Evolutionary conservation across 1,284 basidiomycete species (phyloP).

Genomic region (Rugosomyces carneus): DNA sequence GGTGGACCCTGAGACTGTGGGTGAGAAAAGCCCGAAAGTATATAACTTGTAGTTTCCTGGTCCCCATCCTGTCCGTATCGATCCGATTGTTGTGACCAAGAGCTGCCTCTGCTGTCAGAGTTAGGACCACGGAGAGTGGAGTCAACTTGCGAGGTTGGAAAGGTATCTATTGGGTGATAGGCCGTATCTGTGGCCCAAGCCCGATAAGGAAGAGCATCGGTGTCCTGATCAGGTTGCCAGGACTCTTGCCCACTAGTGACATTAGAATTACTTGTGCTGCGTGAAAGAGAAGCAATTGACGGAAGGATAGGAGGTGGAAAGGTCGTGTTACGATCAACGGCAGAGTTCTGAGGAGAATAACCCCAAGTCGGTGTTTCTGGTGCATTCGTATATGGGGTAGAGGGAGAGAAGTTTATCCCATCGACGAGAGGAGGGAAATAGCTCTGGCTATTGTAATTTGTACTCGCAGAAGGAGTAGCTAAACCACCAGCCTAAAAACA

Average conservation of each 20-base stretch:
- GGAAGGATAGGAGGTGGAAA: conserved; percentile 46
- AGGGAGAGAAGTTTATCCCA: conserved; percentile 23
- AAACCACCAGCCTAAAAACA: conserved; percentile 22
- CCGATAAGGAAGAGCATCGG: conserved; percentile 27
- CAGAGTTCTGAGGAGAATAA: conserved; percentile 38
- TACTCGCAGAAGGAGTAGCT: conserved; percentile 31
- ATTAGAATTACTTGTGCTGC: conserved; percentile 21
- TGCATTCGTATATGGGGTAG: conserved; percentile 31
- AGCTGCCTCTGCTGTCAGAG: conserved; percentile 24
- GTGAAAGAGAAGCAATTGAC: conserved; percentile 42
- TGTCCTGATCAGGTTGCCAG: conserved; percentile 23
- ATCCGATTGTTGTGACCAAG: conserved; percentile 20
- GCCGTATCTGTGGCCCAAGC: conserved; percentile 28
- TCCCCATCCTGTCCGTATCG: conserved; percentile 18
- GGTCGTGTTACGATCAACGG: conserved; percentile 44
- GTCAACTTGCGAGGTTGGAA: conserved; percentile 26
- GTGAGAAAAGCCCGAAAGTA: conserved; percentile 18
- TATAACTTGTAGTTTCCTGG: conserved; percentile 21
- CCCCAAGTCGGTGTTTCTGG: conserved; percentile 43
- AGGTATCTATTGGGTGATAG: conserved; percentile 23
- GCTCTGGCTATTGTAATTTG: conserved; percentile 34
- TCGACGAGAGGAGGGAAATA: conserved; percentile 35
- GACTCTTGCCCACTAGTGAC: conserved; percentile 12
- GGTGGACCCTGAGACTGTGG: conserved; percentile 14
- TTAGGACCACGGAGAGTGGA: conserved; percentile 25